These are phyloP conservation scores for Amorphotheca resinae DNA, from an alignment of 495 filamentous ascomycete genomes.

Conservation along the genomic window DNA sequence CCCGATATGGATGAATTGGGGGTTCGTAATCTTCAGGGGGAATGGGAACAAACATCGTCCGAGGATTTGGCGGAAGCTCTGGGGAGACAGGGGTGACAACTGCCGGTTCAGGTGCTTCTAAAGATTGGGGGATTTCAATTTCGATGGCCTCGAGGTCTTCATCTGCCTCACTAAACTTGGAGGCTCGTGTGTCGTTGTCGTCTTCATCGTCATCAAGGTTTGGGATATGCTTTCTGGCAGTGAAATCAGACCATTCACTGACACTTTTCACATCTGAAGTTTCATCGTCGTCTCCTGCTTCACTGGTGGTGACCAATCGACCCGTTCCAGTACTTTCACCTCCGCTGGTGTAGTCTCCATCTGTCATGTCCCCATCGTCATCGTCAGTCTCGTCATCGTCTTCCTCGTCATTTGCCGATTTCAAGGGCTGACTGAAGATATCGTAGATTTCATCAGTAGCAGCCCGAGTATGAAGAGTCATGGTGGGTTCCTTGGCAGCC, in stretches of 20 bases:
- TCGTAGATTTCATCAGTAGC: conserved; percentile 96
- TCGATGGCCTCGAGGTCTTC: conserved; percentile 16
- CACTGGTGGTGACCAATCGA: conserved; percentile 35
- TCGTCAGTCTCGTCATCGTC: conserved; percentile 55
- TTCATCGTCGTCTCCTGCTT: conserved; percentile 38
- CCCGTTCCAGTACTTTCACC: conserved; percentile 74
- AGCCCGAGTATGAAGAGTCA: conserved; percentile 91
- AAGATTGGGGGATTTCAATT: conserved; percentile 2
- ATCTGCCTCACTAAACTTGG: conserved; percentile 21
- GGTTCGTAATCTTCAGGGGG: conserved; percentile 79
- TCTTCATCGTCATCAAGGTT: conserved; percentile 29
- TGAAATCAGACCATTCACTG: conserved; percentile 80
- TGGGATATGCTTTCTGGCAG: conserved; percentile 57
- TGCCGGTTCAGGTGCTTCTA: conserved; percentile 11
- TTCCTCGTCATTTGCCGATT: conserved; percentile 30
- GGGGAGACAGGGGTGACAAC: conserved; percentile 32
- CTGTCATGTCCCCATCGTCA: conserved; percentile 43
- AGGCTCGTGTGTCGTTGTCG: conserved; percentile 24
- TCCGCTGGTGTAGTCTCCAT: conserved; percentile 65
- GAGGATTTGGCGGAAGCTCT: conserved; percentile 27
- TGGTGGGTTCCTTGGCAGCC: conserved; percentile 59
- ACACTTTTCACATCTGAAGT: conserved; percentile 46
- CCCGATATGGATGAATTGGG: conserved; percentile 60
- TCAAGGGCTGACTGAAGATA: conserved; percentile 85
- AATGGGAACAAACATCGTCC: conserved; percentile 45